Conservation (phyloP, 1,284 basidiomycete genomes). For the Heterobasidion parviporum region DNA sequence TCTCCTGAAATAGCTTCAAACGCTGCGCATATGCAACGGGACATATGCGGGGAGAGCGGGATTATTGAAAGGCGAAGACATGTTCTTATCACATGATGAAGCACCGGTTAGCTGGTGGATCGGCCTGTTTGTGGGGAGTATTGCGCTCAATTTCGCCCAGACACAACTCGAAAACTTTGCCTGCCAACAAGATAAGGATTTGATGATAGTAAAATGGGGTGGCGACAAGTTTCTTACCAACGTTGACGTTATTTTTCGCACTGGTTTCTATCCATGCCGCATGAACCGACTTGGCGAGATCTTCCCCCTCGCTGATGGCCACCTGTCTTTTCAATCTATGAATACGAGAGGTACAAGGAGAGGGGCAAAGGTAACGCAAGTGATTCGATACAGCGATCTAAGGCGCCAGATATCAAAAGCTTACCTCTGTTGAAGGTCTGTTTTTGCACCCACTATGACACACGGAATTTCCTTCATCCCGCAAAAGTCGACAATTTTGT, state of each 20-base stretch:
- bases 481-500: slow-evolving; percentile 96
- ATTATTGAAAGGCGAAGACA: neutral
- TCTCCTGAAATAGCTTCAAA: too few relatives aligned
- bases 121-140: slow-evolving; percentile 48
- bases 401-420: slow-evolving; percentile 12
- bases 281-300: slow-evolving; percentile 64
- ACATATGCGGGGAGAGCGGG: slow-evolving; percentile 5
- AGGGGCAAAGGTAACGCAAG: slow-evolving; percentile 12
- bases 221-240: slow-evolving; percentile 48
- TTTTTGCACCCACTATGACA: slow-evolving; percentile 95
- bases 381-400: slow-evolving; percentile 3
- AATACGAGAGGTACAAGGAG: slow-evolving; percentile 1
- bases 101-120: slow-evolving; percentile 52
- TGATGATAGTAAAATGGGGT: neutral
- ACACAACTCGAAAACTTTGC: slow-evolving; percentile 83
- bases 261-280: slow-evolving; percentile 86
- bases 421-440: slow-evolving; percentile 73
- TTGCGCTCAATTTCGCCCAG: slow-evolving; percentile 82
- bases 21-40: slow-evolving; percentile 1
- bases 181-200: slow-evolving; percentile 29
- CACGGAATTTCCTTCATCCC: slow-evolving; percentile 88
- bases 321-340: slow-evolving; percentile 61
- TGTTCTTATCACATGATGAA: slow-evolving; percentile 53
- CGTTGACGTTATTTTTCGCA: slow-evolving; percentile 84
- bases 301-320: slow-evolving; percentile 63